Base-by-base conservation (phyloP, 2,329 filamentous ascomycete genomes). In the Cercospora sp. region DNA sequence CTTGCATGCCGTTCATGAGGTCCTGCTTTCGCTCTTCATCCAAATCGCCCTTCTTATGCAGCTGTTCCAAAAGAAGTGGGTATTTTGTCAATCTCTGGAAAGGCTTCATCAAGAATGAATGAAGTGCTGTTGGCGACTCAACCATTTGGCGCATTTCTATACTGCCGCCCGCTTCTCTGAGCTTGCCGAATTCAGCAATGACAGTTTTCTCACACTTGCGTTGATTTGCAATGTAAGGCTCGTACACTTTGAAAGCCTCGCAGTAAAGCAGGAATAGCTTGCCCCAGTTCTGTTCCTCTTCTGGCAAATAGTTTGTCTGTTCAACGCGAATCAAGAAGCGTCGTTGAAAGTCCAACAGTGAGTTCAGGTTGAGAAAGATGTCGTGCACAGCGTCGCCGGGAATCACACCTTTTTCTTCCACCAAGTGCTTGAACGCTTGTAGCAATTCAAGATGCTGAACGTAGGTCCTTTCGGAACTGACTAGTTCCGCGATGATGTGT, bases 41-140 rank as follows among this genome's bases (percentile, higher is more conserved):
- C 8, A 93, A 79, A 73, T 88, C 90, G 30, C 89, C 91, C 80
- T 96, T 96, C 79, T 97, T 96, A 70, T 90, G 85, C 66, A 99
- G 82, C 81, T 97, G 92, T 83, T 91, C 92, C 45, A 99, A 85
- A 66, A 99, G 85, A 10, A 99, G 83, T 3, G 95, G 95, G 77
- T 98, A 99, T 80, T 97, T 97, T 61, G 94, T 92, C 67, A 99
- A 83, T 74, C 95, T 88, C 80, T 99, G 95, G 85, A 99, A 97
- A 1, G 95, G 95, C 79, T 99, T 99, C 61, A 99, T 85, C 34
- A 99, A 83, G 77, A 99, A 99, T 3, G 93, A 93, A 74, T 95
- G 93, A 16, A 98, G 83, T 0, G 93, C 93, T 70, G 94, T 93
- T 67, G 92, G 92, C 74, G 94, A 93, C 69, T 92, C 90, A 5